A percentile compares a stretch with the other conserved stretches of the same genome.
phyloP scores from a whole-genome alignment of 2,329 filamentous ascomycete genomes.

The Cadophora gregata region DNA sequence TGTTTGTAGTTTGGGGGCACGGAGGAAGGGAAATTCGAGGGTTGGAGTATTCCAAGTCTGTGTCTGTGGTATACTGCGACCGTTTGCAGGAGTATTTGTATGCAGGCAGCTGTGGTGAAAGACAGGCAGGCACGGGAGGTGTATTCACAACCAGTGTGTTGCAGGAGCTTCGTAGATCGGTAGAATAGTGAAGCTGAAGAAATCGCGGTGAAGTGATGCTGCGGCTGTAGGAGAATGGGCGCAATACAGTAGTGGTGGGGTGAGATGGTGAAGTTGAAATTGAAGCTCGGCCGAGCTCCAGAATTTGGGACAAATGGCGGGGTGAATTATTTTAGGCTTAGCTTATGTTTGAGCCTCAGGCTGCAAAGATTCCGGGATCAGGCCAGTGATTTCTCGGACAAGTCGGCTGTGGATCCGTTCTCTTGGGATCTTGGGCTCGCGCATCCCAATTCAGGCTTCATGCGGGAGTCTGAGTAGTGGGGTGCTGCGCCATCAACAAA shows the following conservation, averaged over 20 bases:
- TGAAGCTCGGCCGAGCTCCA: background rate
- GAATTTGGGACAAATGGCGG: slow-evolving; percentile 3
- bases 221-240: background rate
- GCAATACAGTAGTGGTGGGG: background rate
- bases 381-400: background rate
- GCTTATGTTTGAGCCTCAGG: background rate
- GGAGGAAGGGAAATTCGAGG: background rate
- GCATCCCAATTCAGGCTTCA: slow-evolving; percentile 23
- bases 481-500: slow-evolving; percentile 30
- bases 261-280: slow-evolving; percentile 1
- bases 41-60: background rate
- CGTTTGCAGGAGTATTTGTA: slow-evolving; percentile 13
- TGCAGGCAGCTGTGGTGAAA: background rate
- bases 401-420: slow-evolving; percentile 1
- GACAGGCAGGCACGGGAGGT: background rate
- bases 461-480: slow-evolving; percentile 23
- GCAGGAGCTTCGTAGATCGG: background rate
- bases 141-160: background rate
- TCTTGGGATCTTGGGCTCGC: background rate
- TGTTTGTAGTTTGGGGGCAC: background rate
- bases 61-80: background rate
- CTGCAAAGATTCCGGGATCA: background rate
- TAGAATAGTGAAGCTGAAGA: background rate
- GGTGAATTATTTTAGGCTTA: slow-evolving; percentile 2
- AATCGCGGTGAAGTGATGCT: background rate